Evolutionary conservation across 2,329 filamentous ascomycete species (phyloP), one percentile per base, ranked within the genome.

Genomic region (Westerdykella ornata): DNA sequence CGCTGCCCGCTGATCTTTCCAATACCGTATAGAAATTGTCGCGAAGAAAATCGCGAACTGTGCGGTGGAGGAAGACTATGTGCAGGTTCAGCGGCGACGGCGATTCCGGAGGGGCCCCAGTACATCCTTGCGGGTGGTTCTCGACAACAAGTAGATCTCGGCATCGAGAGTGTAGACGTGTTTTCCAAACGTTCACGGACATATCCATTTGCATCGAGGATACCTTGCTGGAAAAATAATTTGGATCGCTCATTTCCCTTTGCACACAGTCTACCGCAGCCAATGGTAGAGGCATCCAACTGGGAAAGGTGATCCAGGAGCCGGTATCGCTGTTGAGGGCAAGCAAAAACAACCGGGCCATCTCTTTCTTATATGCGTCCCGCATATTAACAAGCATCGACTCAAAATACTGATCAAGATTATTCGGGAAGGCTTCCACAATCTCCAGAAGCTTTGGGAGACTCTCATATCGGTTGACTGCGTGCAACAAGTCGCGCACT

Each of bases 51-150:
- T 54, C 49, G 14, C 39, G 38, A 3, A 54, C 51, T 0, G 51
- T 54, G 7, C 49, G 46, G 39, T 54, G 51, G 5, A 54, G 41
- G 26, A 51, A 54, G 18, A 44, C 45, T 4, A 52, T 43, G 13
- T 17, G 31, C 17, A 28, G 37, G n/a, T 39, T 42, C 11, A 47
- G n/a, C 20, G 20, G 20, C 9, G 20, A 22, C 9, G 9, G n/a
- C n/a, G n/a, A n/a, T n/a, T n/a, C n/a, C n/a, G n/a, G n/a, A n/a
- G n/a, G n/a, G n/a, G n/a, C n/a, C n/a, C n/a, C n/a, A n/a, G n/a
- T n/a, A n/a, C n/a, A n/a, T n/a, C n/a, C n/a, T n/a, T n/a, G n/a
- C n/a, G n/a, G n/a, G n/a, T n/a, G n/a, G n/a, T n/a, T 22, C 20
- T 22, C 20, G 20, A 54, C 43, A 13, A 50, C 37, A 2, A 56